Evolutionary conservation across 495 filamentous ascomycete species (phyloP).

Genomic region (Parachaetomium inaequale): DNA sequence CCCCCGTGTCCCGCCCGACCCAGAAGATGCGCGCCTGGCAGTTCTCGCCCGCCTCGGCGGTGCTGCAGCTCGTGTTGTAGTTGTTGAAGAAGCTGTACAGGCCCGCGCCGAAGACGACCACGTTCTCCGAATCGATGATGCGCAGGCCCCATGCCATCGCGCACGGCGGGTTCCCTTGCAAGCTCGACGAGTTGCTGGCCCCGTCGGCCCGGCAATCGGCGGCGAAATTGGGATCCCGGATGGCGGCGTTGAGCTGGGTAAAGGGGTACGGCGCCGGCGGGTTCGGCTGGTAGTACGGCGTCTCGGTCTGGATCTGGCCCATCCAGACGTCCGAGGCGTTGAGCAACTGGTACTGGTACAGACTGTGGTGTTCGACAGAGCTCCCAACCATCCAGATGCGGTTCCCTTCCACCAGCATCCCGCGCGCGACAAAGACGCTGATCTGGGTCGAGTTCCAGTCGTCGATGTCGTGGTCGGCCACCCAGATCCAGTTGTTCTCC

Average conservation of each 20-base stretch:
- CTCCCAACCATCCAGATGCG: conserved; percentile 68
- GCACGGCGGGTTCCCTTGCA: conserved; percentile 38
- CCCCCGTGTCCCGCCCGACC: conserved; percentile 10
- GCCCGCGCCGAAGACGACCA: conserved; percentile 70
- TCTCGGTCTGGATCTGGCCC: conserved; percentile 83
- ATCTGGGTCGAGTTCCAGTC: conserved; percentile 68
- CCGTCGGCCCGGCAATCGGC: conserved; percentile 30
- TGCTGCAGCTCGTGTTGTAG: conserved; percentile 73
- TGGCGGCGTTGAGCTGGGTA: conserved; percentile 55
- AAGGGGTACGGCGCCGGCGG: conserved; percentile 68
- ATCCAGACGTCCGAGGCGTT: conserved; percentile 77
- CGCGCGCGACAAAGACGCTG: conserved; percentile 82
- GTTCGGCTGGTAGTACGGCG: conserved; percentile 85
- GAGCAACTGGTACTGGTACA: conserved; percentile 81
- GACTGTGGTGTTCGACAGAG: conserved; percentile 74
- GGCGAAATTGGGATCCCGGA: conserved; percentile 70
- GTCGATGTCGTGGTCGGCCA: conserved; percentile 78
- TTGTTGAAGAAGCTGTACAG: conserved; percentile 85
- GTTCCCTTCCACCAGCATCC: conserved; percentile 65
- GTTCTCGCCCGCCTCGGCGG: conserved; percentile 53
- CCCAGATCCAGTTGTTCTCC: conserved; percentile 94
- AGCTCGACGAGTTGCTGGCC: conserved; percentile 35
- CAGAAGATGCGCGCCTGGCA: conserved; percentile 74
- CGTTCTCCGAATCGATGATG: conserved; percentile 58
- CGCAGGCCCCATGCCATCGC: conserved; percentile 73